Base-by-base conservation (phyloP, 2,329 filamentous ascomycete genomes). In the Aspergillus sp. region DNA sequence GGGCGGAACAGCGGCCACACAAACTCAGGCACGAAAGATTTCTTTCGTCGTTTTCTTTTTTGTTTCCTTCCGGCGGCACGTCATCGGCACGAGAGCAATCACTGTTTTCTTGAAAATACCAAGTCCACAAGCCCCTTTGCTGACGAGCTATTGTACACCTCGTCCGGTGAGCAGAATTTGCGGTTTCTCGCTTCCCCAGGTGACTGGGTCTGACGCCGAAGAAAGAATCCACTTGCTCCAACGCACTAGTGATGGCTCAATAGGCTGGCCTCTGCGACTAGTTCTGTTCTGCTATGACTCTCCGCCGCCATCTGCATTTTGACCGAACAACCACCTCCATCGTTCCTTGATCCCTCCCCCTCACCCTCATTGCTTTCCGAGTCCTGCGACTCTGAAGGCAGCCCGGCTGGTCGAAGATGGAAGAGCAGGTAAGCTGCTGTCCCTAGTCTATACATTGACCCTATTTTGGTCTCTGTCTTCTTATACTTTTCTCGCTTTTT, bases 371-470 rank as follows among this genome's bases (percentile, higher is more conserved):
- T 55, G 53, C 53, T 55, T 55, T 55, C 30, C 53, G 53, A 47
- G 53, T 55, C 53, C 32, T 23, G 13, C 25, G 53, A 55, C 53
- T 55, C 41, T 13, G 64, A 68, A 74, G 72, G 72, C 70, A 75
- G 67, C 66, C 64, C 67, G 71, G 74, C 73, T 73, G 71, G 73
- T 71, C 69, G 71, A 77, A 75, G 69, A 79, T 79, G 77, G 77
- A 78, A 75, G 77, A 78, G 66, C 77, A 79, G 76, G 77, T 79
- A 70, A 67, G 69, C 55, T 61, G 62, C 30, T 49, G 59, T 30
- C 59, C 56, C 51, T 28, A 59, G 51, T 41, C 49, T 30, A 30
- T 25, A 60, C 45, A 57, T 59, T 52, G 38, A 52, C 50, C 55
- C 45, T 36, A 1, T 55, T 23, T 23, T 23, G 10, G 19, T 36